Percentiles rank a stretch among this genome's conserved stretches.
These are phyloP conservation scores for Plasmodium blacklocki DNA, from an alignment of 169 alveolate species.

Conservation along the genomic window DNA sequence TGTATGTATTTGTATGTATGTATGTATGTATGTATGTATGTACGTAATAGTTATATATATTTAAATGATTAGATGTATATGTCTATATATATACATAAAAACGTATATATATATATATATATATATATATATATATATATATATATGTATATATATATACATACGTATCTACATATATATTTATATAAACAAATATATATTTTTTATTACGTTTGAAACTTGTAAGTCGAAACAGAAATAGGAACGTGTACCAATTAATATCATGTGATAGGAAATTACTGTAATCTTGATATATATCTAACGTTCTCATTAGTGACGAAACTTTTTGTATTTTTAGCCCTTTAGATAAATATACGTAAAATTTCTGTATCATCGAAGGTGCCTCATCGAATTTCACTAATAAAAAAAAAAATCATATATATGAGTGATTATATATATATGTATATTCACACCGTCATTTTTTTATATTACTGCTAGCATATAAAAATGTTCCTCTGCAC, in stretches of 20 bases:
- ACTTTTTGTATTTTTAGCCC: slow-evolving; percentile 2
- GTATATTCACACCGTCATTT: background rate
- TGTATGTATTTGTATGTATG: too few relatives aligned
- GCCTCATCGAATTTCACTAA: background rate
- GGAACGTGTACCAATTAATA: slow-evolving; percentile 50
- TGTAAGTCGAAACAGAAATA: slow-evolving; percentile 28
- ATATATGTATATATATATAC: too few relatives aligned
- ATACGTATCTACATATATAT: too few relatives aligned
- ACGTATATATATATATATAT: too few relatives aligned
- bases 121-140: too few relatives aligned
- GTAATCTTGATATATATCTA: slow-evolving; percentile 38
- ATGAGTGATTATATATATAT: too few relatives aligned
- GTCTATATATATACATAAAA: too few relatives aligned
- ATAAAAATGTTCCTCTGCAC: slow-evolving; percentile 35
- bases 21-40: too few relatives aligned
- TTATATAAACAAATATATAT: too few relatives aligned
- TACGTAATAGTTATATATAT: too few relatives aligned
- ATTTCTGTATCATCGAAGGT: slow-evolving; percentile 41
- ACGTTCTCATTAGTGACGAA: slow-evolving; percentile 15
- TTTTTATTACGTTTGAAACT: slow-evolving; percentile 18
- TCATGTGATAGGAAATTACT: slow-evolving; percentile 41
- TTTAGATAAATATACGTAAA: slow-evolving; percentile 19
- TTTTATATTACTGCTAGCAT: slow-evolving; percentile 5
- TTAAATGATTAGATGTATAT: too few relatives aligned
- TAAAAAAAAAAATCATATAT: too few relatives aligned